Evolutionary conservation across 2,329 filamentous ascomycete genomes (phyloP), one percentile per base, ranked within the genome.

Genomic region (Aspergillus caelatus): DNA sequence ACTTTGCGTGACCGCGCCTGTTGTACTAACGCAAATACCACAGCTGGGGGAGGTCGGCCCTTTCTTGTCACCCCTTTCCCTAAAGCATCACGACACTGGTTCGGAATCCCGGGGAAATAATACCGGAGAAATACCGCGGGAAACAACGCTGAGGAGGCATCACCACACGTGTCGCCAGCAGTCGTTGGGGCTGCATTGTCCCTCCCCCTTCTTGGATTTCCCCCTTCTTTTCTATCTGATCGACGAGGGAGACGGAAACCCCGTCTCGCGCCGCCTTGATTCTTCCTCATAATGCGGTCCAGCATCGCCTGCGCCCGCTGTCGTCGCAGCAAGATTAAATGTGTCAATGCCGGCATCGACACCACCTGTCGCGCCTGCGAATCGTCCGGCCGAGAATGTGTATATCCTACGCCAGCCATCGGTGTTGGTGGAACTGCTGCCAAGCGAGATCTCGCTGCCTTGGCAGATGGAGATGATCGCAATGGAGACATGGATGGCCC

Each of bases 261-360:
- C 65, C 63, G 67, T 67, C 62, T 63, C 64, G 65, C 61, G 58
- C 60, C 60, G 41, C 54, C 63, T 57, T 55, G 30, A 55, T 58
- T 52, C 41, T 50, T 32, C 46, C 62, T 60, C 60, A 75, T 36
- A 39, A 90, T 93, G 86, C 86, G 92, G 69, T 93, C 91, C 54
- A 92, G 89, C 72, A 92, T 94, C 74, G 91, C 92, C 55, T 95
- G 92, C 78, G 83, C 87, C 65, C 85, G 88, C 67, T 94, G 92
- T 75, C 86, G 92, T 62, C 87, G 88, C 71, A 93, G 91, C 75
- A 96, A 95, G 79, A 92, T 94, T 75, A 94, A 94, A 79, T 96
- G 92, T 80, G 88, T 92, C 77, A 95, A 95, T 78, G 85, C 86
- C 69, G 91, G 91, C 64, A 86, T 89, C 62, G 86, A 86, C 65